Evolutionary conservation across 2,329 filamentous ascomycete species (phyloP).

Genomic region (Talaromyces sp.): DNA sequence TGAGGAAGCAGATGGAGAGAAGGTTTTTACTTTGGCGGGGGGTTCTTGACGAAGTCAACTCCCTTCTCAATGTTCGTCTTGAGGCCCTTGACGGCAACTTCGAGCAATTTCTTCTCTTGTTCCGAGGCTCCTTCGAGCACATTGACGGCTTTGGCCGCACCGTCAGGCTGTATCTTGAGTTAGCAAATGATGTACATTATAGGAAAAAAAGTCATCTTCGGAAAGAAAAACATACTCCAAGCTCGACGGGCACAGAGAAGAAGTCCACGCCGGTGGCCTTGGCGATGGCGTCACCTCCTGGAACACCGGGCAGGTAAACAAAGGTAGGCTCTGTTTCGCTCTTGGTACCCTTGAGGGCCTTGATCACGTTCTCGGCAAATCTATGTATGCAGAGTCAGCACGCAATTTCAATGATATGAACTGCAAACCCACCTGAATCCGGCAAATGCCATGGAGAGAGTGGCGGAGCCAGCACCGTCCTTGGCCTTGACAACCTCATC

Average conservation of each 20-base stretch:
- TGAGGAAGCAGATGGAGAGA: conserved; percentile 27
- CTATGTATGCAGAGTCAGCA: conserved; percentile 41
- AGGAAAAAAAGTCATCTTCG: conserved; percentile 7
- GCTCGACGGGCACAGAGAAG: conserved; percentile 94
- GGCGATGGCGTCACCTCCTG: conserved; percentile 78
- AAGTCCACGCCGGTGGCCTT: conserved; percentile 83
- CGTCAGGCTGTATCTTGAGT: conserved; percentile 59
- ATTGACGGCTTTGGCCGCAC: conserved; percentile 81
- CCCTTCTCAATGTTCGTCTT: conserved; percentile 95
- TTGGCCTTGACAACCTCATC: conserved; percentile 96
- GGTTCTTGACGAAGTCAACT: conserved; percentile 80
- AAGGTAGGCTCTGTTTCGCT: conserved; percentile 92
- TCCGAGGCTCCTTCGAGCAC: conserved; percentile 72
- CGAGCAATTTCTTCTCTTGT: conserved; percentile 83
- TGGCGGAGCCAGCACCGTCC: conserved; percentile 84
- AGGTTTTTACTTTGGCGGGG: conserved; percentile 75
- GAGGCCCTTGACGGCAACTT: conserved; percentile 69
- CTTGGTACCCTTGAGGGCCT: conserved; percentile 82
- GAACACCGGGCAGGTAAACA: conserved; percentile 87
- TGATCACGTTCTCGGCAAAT: conserved; percentile 92
- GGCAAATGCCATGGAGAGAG: conserved; percentile 91
- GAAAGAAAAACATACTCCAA: conserved; percentile 66
- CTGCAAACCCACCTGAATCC: conserved; percentile 70
- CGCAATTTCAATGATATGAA: conserved; percentile 9
- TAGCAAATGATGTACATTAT: conserved; percentile 18